These are phyloP conservation scores for Phytophthora tubulina DNA, from an alignment of 352 stramenopile genomes.

Conservation along the genomic window DNA sequence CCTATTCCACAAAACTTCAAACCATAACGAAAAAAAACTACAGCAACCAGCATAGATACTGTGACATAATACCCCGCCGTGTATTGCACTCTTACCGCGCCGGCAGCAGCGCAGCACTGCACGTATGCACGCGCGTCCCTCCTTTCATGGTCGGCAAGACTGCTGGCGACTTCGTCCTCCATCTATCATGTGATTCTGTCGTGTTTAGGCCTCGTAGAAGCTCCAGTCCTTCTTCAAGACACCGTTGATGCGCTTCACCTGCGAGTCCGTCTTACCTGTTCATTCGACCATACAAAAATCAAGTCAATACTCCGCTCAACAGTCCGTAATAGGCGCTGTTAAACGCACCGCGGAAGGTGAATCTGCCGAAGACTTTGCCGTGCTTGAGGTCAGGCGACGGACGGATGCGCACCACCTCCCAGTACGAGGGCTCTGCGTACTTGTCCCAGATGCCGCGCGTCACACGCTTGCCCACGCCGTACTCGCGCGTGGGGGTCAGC, in stretches of 20 bases:
- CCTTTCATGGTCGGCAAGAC: slow-evolving; percentile 2
- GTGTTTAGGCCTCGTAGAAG: slow-evolving; percentile 32
- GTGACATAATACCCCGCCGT: slow-evolving; percentile 43
- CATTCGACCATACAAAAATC: slow-evolving; percentile 17
- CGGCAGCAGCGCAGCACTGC: background rate
- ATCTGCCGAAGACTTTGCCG: slow-evolving; percentile 84
- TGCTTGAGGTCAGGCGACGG: slow-evolving; percentile 85
- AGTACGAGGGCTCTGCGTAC: slow-evolving; percentile 79
- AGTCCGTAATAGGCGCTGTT: background rate
- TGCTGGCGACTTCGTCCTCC: slow-evolving; percentile 19
- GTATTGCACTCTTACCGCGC: slow-evolving; percentile 43
- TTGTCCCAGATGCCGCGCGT: slow-evolving; percentile 81
- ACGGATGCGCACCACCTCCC: slow-evolving; percentile 83
- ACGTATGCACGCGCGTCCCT: slow-evolving; percentile 3
- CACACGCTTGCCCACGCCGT: slow-evolving; percentile 73
- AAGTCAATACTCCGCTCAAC: background rate
- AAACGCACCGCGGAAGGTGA: slow-evolving; percentile 84
- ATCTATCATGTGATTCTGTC: slow-evolving; percentile 23
- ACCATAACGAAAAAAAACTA: background rate
- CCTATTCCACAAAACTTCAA: background rate
- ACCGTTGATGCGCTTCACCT: slow-evolving; percentile 84
- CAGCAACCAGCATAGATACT: slow-evolving; percentile 4
- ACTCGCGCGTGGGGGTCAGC: slow-evolving; percentile 73
- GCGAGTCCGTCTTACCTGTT: slow-evolving; percentile 72
- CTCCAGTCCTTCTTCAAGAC: slow-evolving; percentile 82